Percentiles rank a stretch among this genome's conserved stretches.
Evolutionary conservation across 164 flowering plant species (phyloP).

Genomic region (Dillenia suffruticosa): DNA sequence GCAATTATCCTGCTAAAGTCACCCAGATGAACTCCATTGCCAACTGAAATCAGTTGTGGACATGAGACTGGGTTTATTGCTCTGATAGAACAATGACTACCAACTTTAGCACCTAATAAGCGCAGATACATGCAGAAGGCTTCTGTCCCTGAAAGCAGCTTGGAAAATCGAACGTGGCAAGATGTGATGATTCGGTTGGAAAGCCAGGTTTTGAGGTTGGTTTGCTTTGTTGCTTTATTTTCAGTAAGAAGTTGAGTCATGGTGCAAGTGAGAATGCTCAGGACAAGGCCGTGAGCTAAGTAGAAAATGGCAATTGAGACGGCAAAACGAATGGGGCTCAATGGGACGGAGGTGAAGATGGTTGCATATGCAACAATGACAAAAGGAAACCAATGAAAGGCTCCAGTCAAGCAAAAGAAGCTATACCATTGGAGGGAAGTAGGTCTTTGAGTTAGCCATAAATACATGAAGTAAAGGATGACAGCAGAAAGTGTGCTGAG

Average conservation of each 20-base stretch:
- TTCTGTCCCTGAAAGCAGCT: slow-evolving; percentile 78
- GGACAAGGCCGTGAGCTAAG: slow-evolving; percentile 54
- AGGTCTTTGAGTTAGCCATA: slow-evolving; percentile 24
- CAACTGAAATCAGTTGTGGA: slow-evolving; percentile 45
- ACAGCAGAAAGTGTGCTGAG: slow-evolving; percentile 62
- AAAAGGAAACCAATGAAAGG: slow-evolving; percentile 70
- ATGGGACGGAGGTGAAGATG: slow-evolving; percentile 24
- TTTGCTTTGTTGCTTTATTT: slow-evolving; percentile 21
- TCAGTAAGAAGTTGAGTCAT: slow-evolving; percentile 23
- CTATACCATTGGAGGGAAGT: slow-evolving; percentile 36
- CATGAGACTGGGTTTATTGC: slow-evolving; percentile 65
- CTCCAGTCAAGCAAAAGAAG: slow-evolving; percentile 56
- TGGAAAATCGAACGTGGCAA: slow-evolving; percentile 60
- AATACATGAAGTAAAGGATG: slow-evolving; percentile 39
- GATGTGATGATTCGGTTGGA: slow-evolving; percentile 40
- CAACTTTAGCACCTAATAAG: slow-evolving; percentile 60
- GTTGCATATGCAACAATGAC: slow-evolving; percentile 39
- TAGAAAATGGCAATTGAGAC: slow-evolving; percentile 35
- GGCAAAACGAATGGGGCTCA: slow-evolving; percentile 36
- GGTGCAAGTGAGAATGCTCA: slow-evolving; percentile 37
- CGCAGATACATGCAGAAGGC: slow-evolving; percentile 69
- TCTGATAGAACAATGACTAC: slow-evolving; percentile 68
- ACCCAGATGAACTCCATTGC: slow-evolving; percentile 66
- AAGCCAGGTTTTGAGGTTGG: slow-evolving; percentile 40
- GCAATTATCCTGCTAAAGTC: slow-evolving; percentile 65